Base-by-base conservation (phyloP, 2,329 filamentous ascomycete species). In the Hymenoscyphus occultus region DNA sequence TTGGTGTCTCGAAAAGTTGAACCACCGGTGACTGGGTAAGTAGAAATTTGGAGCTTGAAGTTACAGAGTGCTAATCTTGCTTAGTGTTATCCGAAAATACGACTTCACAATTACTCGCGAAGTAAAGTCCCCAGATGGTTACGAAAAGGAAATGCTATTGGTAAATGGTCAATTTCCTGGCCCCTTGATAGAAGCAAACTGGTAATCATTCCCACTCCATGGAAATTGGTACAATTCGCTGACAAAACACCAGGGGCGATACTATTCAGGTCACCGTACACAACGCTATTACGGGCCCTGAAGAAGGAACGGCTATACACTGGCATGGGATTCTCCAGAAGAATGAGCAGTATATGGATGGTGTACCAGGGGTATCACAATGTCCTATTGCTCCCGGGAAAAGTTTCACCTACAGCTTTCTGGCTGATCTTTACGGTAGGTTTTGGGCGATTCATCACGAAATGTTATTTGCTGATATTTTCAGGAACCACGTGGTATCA, bases 251-350 rank as follows among this genome's bases (percentile, higher is more conserved):
- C 13, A 69, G 69, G 71, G 76, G 75, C 10, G 77, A 79, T 61
- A 72, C 64, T 2, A 81, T 87, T 60, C 79, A 90, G 63, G 85
- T 92, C 51, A 87, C 86, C 39, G 83, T 93, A 63, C 82, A 85
- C 76, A 95, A 95, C 76, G 83, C 86, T 60, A 84, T 92, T 13
- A 83, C 78, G 7, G 76, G 72, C 31, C 70, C 70, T 28, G 64
- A 69, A 51, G 73, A 77, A 66, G 71, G 74, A 13, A 79, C 68
- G 71, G 75, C 77, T 69, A 74, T 71, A 69, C 67, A 86, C 80
- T 65, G 78, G 78, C 42, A 83, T 81, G 84, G 81, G 35, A 67
- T 86, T 56, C 77, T 81, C 40, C 81, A 85, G 69, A 74, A 71
- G 59, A 65, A 22, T 1, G 70, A 66, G 10, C 72, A 68, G 67